Evolutionary conservation across 352 stramenopile species (phyloP).

Genomic region (Phytophthora niederhauseri): DNA sequence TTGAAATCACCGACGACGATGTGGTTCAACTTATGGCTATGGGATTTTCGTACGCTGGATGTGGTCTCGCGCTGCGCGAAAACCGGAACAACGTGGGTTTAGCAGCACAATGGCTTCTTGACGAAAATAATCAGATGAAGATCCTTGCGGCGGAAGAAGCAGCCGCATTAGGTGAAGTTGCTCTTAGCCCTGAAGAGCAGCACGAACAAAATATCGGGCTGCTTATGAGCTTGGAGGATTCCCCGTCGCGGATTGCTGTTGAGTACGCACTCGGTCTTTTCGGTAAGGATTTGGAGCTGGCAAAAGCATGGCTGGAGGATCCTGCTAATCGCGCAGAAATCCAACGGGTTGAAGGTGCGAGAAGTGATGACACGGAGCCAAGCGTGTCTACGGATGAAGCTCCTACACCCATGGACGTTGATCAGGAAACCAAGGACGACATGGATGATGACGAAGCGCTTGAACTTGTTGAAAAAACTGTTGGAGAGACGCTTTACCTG

Average conservation of each 20-base stretch:
- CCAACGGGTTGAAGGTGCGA: slow-evolving; percentile 49
- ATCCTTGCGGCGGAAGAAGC: slow-evolving; percentile 67
- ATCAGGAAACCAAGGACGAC: slow-evolving; percentile 57
- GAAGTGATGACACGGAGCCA: slow-evolving; percentile 3
- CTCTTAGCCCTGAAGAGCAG: slow-evolving; percentile 65
- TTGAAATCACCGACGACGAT: slow-evolving; percentile 75
- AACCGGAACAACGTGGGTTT: slow-evolving; percentile 69
- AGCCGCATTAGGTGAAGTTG: slow-evolving; percentile 52
- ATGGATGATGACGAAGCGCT: slow-evolving; percentile 56
- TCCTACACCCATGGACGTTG: slow-evolving; percentile 45
- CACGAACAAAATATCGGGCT: slow-evolving; percentile 72
- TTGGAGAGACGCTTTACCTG: slow-evolving; percentile 88
- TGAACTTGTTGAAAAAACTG: slow-evolving; percentile 63
- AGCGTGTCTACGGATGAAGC: background rate
- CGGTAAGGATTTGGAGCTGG: slow-evolving; percentile 63
- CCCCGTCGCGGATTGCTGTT: slow-evolving; percentile 55
- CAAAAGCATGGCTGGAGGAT: slow-evolving; percentile 68
- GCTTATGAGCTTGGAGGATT: slow-evolving; percentile 66
- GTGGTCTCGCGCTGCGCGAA: slow-evolving; percentile 68
- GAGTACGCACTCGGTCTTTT: slow-evolving; percentile 80
- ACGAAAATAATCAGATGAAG: slow-evolving; percentile 78
- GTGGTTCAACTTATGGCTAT: slow-evolving; percentile 91
- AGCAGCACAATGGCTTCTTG: slow-evolving; percentile 84
- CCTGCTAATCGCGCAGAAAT: slow-evolving; percentile 69
- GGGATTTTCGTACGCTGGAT: slow-evolving; percentile 89